Evolutionary conservation across 352 stramenopile genomes (phyloP).

Genomic region (Peronosclerospora sorghi): DNA sequence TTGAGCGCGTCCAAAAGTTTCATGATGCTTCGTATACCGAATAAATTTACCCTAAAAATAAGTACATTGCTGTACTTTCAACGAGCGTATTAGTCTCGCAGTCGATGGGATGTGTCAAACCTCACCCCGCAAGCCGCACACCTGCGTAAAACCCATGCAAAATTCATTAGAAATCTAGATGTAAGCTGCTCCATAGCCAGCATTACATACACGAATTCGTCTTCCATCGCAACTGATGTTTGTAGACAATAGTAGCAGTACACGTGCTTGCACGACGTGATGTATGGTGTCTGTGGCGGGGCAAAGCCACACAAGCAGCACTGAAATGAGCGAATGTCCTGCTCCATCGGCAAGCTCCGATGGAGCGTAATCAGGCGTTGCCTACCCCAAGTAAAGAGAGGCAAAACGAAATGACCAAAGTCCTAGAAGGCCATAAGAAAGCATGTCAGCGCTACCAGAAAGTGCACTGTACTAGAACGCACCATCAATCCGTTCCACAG

Average conservation of each 20-base stretch:
- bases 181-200: too few relatives aligned
- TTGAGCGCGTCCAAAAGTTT: too few relatives aligned
- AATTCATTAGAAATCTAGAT: too few relatives aligned
- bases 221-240: conserved; percentile 53
- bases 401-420: conserved; percentile 68
- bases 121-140: conserved; percentile 48
- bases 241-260: conserved; percentile 85
- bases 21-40: too few relatives aligned
- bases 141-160: conserved; percentile 16
- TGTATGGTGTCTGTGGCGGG: conserved; percentile 68
- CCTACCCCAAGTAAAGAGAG: conserved; percentile 58
- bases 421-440: conserved; percentile 31
- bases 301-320: conserved; percentile 56
- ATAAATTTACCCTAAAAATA: too few relatives aligned
- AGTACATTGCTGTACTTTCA: too few relatives aligned
- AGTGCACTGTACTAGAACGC: neutral
- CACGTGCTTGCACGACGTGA: conserved; percentile 77
- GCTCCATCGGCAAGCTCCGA: neutral
- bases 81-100: too few relatives aligned
- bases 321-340: conserved; percentile 18
- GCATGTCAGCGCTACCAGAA: neutral
- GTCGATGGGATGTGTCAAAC: conserved; percentile 56
- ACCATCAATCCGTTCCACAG: conserved; percentile 81
- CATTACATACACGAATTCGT: conserved; percentile 63
- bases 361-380: conserved; percentile 14